A percentile compares a stretch with the other conserved stretches of the same genome.
These are phyloP conservation scores for Copromyces sp. DNA, from an alignment of 495 filamentous ascomycete species.

Conservation along the genomic window DNA sequence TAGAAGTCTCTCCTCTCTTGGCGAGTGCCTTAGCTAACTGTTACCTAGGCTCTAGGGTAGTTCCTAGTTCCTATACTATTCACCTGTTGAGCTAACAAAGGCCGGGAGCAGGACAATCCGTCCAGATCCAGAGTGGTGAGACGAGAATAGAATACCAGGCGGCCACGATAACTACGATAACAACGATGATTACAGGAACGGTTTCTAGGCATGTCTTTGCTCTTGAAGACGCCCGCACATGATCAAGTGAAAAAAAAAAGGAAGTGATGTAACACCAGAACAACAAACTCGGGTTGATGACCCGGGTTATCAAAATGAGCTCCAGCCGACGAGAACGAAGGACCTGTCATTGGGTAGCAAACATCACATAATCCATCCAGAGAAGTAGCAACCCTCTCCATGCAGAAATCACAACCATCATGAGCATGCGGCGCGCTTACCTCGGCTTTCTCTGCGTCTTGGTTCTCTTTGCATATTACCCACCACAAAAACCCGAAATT, in stretches of 20 bases:
- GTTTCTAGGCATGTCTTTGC: neutral
- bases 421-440: neutral
- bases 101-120: neutral
- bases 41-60: neutral
- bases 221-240: neutral
- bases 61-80: neutral
- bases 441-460: neutral
- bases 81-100: neutral
- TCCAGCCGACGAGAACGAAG: neutral
- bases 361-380: neutral
- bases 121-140: neutral
- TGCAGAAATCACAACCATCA: neutral
- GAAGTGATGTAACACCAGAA: neutral
- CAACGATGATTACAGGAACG: conserved; percentile 2
- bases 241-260: neutral
- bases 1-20: neutral
- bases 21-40: neutral
- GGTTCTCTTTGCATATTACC: neutral
- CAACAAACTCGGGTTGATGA: neutral
- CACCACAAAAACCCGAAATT: neutral
- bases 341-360: neutral
- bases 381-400: neutral
- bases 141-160: neutral
- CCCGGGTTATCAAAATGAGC: neutral
- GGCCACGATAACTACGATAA: neutral